phyloP scores from a whole-genome alignment of 768 basidiomycete species.

The Gloeopeniophorella convolvens region DNA sequence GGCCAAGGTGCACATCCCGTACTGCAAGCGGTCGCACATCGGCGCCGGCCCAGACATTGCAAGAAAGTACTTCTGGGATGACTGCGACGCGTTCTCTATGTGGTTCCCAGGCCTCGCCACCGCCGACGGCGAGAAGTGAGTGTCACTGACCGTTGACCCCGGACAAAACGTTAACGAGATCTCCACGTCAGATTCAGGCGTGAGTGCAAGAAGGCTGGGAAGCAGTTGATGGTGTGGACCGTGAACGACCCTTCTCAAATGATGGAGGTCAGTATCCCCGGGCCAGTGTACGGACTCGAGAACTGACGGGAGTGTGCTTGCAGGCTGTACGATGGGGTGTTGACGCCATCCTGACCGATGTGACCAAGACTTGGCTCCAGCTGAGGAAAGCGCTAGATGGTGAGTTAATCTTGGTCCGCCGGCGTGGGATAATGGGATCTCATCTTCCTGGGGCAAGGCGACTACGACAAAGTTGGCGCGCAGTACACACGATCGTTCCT shows the following conservation, averaged over 20 bases:
- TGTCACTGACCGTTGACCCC: background rate
- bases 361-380: constrained; percentile 35
- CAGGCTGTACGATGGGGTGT: constrained; percentile 57
- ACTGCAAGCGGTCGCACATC: constrained; percentile 81
- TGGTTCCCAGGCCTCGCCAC: constrained; percentile 66
- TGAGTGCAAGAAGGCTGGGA: constrained; percentile 73
- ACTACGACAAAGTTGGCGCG: constrained; percentile 20
- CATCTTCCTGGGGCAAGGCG: constrained; percentile 4
- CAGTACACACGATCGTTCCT: constrained; percentile 21
- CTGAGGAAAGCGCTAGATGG: constrained; percentile 29
- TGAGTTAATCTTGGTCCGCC: background rate
- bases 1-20: constrained; percentile 72
- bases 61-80: constrained; percentile 83
- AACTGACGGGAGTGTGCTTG: constrained; percentile 27
- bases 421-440: background rate
- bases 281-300: background rate
- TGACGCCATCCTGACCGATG: constrained; percentile 42
- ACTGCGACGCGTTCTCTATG: constrained; percentile 84
- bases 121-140: constrained; percentile 64
- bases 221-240: constrained; percentile 92
- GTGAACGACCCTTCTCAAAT: constrained; percentile 86
- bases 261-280: constrained; percentile 62
- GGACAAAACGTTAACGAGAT: background rate
- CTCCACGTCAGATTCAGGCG: constrained; percentile 54
- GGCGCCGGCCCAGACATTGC: constrained; percentile 67